Evolutionary conservation across 2,329 filamentous ascomycete species (phyloP).

Genomic region (Colletotrichum spaethianum): DNA sequence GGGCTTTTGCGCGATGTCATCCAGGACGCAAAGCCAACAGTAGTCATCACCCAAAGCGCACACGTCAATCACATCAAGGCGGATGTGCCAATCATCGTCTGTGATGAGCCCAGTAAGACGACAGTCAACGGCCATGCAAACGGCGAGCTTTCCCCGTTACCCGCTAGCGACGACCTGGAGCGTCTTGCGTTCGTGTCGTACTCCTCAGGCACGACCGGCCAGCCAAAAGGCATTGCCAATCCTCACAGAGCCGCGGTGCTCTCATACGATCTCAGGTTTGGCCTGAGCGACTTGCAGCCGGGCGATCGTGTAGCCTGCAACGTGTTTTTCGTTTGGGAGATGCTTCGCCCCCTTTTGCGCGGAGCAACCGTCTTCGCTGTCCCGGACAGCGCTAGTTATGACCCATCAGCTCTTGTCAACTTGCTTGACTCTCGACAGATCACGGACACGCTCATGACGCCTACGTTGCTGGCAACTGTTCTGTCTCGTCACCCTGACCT

Average conservation of each 20-base stretch:
- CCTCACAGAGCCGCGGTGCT: constrained; percentile 80
- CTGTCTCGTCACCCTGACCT: constrained; percentile 79
- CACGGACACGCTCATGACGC: constrained; percentile 88
- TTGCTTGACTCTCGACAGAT: constrained; percentile 75
- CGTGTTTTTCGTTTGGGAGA: constrained; percentile 91
- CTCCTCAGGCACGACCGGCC: constrained; percentile 83
- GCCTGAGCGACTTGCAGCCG: constrained; percentile 76
- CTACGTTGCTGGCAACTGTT: constrained; percentile 82
- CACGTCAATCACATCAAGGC: constrained; percentile 77
- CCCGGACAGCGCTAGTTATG: constrained; percentile 83
- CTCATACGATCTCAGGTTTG: constrained; percentile 82
- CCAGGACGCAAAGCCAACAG: constrained; percentile 79
- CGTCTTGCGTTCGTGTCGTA: constrained; percentile 85
- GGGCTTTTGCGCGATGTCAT: constrained; percentile 82
- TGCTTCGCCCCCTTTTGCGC: constrained; percentile 80
- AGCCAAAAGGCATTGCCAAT: constrained; percentile 87
- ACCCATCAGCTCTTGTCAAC: constrained; percentile 81
- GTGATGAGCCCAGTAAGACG: constrained; percentile 65
- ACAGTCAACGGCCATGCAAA: constrained; percentile 36
- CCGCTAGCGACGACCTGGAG: constrained; percentile 78
- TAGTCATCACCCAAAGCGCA: constrained; percentile 77
- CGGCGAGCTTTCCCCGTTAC: constrained; percentile 60
- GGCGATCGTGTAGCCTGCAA: constrained; percentile 89
- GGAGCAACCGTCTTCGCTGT: constrained; percentile 83
- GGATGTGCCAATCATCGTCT: constrained; percentile 73